Evolutionary conservation across 2,329 filamentous ascomycete genomes (phyloP), one percentile per base, ranked within the genome.

Genomic region (Paraphaeosphaeria sporulosa): DNA sequence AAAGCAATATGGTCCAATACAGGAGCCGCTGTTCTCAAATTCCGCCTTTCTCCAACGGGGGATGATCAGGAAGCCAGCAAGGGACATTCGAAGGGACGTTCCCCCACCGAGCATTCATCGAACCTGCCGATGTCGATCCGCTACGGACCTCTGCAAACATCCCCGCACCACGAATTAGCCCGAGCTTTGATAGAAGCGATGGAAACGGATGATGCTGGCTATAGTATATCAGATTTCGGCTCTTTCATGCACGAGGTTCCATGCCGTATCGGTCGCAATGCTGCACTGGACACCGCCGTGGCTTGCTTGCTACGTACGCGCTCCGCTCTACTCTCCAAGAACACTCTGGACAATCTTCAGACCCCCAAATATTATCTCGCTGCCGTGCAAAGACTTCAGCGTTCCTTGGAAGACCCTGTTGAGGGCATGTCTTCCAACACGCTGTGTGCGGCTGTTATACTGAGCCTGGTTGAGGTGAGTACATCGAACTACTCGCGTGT

Each of bases 381-480:
- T n/a, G 74, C 74, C 3, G 72, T 76, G 30, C 73, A 70, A 49
- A 68, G 58, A 9, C 57, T 76, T 15, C 71, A 76, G 43, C 54
- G 43, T 34, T 71, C 67, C 38, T 64, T 76, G 13, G 71, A 74
- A 50, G 66, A 74, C 55, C 66, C 66, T 3, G 53, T 60, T n/a
- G 55, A 75, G 43, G 71, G 71, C 12, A 65, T 72, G 61, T 76
- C 73, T 4, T 64, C 73, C 0, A 74, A 76, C 52, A 76, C 74
- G 5, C 70, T 76, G 7, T 75, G 74, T 56, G 74, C 74, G 47
- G 70, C 72, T 6, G 66, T 76, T 34, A 64, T 76, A 2, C 63
- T 76, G 8, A 69, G 73, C 6, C 47, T 76, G 15, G 73, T 76
- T 17, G 74, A 76, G 59, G 73, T 76, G 58, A 51, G 59, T 55